Conservation (phyloP, 2,329 filamentous ascomycete species). For the Paecilomyces formosus region DNA sequence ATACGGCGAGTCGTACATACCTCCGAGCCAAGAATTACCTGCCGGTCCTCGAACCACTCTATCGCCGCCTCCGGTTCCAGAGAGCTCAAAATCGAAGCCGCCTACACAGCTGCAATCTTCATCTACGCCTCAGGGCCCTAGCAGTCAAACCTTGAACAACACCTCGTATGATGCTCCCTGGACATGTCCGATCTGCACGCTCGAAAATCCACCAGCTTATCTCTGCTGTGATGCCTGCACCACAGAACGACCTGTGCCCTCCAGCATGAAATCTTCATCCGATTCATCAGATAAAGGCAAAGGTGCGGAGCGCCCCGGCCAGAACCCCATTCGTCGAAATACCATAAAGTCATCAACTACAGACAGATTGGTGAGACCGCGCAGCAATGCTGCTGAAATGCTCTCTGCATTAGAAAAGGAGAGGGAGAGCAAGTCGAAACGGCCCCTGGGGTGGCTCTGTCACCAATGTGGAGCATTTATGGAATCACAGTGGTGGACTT, state of each 20-base stretch:
- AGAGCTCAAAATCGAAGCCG: constrained; percentile 14
- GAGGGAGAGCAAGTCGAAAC: constrained; percentile 27
- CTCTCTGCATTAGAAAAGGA: constrained; percentile 29
- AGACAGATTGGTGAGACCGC: constrained; percentile 17
- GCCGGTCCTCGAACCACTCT: constrained; percentile 36
- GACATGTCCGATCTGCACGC: constrained; percentile 55
- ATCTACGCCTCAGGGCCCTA: constrained; percentile 2
- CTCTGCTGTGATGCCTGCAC: constrained; percentile 56
- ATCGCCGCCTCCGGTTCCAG: constrained; percentile 31
- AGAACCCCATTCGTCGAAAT: constrained; percentile 3
- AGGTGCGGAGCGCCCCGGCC: background rate
- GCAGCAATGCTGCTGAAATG: constrained; percentile 24
- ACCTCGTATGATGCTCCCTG: constrained; percentile 39
- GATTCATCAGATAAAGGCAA: constrained; percentile 10
- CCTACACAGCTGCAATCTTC: background rate
- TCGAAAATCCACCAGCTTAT: constrained; percentile 53
- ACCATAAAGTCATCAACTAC: constrained; percentile 1
- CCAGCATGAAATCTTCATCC: constrained; percentile 7
- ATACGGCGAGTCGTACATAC: constrained; percentile 50
- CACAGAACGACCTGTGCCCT: constrained; percentile 45
- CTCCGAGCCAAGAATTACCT: constrained; percentile 47
- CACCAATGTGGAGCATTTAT: constrained; percentile 53
- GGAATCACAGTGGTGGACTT: constrained; percentile 60
- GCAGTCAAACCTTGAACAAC: constrained; percentile 17
- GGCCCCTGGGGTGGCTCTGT: constrained; percentile 54